Evolutionary conservation across 768 basidiomycete genomes (phyloP), one percentile per base, ranked within the genome.

Genomic region (Termitomyces sp.): DNA sequence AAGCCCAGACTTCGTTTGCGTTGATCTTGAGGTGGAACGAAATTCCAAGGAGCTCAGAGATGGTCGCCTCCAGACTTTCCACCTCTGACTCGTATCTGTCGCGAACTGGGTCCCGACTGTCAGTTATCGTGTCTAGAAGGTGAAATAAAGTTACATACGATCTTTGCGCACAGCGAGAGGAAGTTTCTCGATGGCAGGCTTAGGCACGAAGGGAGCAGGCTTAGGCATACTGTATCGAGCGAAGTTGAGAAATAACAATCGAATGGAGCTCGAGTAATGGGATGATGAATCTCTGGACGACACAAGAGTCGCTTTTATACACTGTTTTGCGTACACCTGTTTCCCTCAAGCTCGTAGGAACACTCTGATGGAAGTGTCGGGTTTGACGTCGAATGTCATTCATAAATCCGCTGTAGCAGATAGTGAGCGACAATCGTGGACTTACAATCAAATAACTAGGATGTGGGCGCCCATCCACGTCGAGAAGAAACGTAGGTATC

Each of bases 81-180:
- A 68, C 72, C 49, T 73, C 67, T 30, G 67, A 61, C 27, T 77
- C 75, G 49, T 67, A 78, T 32, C 74, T 71, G 57, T 78, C 76
- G 36, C 75, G 71, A 47, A 76, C 76, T 78, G 45, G 7, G 22
- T 30, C 3, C n/a, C 20, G 1, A 52, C 16, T 32, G 20, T 34
- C 12, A 60, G 47, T 24, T 27, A 39, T 18, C 5, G 24, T 13
- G 30, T 3, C 14, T 45, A 14, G 12, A 33, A 18, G 24, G 18
- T 6, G 18, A 13, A 4, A 2, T n/a, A 20, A 37, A 16, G 24
- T 33, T 22, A 59, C 65, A 27, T 49, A 61, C 66, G 54, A 33
- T 67, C 66, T 58, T 64, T 67, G 57, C 66, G 66, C 3, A 61
- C 61, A 32, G 64, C 64, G 33, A 67, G 61, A 47, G 66, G 66